Base-by-base conservation (phyloP, 2,329 filamentous ascomycete species). In the Rhynchosporium secalis region DNA sequence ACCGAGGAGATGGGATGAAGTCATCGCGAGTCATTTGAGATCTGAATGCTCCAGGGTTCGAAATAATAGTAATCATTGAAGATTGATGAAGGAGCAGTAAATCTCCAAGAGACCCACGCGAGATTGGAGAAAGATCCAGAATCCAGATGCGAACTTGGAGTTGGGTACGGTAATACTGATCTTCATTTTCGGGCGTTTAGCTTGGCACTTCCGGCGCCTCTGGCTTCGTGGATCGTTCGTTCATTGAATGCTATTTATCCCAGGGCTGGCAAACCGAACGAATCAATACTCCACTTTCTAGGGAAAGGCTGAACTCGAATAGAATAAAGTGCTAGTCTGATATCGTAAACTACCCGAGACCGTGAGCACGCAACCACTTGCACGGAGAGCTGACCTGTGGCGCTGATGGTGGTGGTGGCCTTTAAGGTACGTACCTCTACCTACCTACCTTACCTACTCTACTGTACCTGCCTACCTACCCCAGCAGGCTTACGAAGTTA, bases 171-270 rank as follows among this genome's bases (percentile, higher is more conserved):
- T 20, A 20, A 20, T 20, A 20, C 52, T 56, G 15, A 43, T 9
- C 20, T 38, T 41, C 13, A 7, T 40, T 26, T 31, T n/a, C 15
- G 12, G 2, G 28, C 13, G 10, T n/a, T 36, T 10, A 10, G 9
- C 54, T 56, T 46, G 54, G 54, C 40, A 26, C 3, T 20, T 43
- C 40, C 54, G 54, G 54, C 38, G 31, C 20, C 41, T 46, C 40
- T 56, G 40, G 54, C 38, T 46, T 33, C 54, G 54, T n/a, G 38
- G 38, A 46, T 45, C 41, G 33, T 10, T 45, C 38, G 45, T 56
- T 38, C 54, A 20, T 20, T 20, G 20, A 20, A 20, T 20, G 20
- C 20, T 20, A 20, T 20, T 20, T 56, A 56, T 56, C 45, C 54
- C 52, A 56, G 40, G 54, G 45, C 41, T 56, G 29, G 38, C 54